Evolutionary conservation across 1,139 yeast genomes (phyloP).

Genomic region (Lodderomyces metapsilosis): DNA sequence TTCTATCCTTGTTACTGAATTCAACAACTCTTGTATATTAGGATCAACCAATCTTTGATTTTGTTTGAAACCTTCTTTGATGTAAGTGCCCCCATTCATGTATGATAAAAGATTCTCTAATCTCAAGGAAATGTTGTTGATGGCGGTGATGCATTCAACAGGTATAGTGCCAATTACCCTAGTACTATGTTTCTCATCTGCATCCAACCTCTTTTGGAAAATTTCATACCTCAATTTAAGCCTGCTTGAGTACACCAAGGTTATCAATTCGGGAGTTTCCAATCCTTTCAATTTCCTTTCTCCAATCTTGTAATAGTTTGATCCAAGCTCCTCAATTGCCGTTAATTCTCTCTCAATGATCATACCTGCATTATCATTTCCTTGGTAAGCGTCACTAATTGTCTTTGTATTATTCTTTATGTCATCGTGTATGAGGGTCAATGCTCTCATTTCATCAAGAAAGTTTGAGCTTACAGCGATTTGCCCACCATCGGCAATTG

Average conservation of each 20-base stretch:
- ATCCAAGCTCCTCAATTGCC: conserved; percentile 68
- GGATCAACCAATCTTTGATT: conserved; percentile 3
- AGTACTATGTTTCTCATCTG: conserved; percentile 18
- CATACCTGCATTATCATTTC: conserved; percentile 59
- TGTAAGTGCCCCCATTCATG: conserved; percentile 27
- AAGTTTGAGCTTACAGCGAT: conserved; percentile 84
- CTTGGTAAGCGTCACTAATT: conserved; percentile 58
- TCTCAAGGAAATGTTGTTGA: conserved; percentile 48
- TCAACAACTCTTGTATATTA: conserved; percentile 33
- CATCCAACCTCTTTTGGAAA: conserved; percentile 29
- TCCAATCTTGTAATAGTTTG: conserved; percentile 70
- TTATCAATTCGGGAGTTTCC: conserved; percentile 87
- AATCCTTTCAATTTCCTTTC: conserved; percentile 90
- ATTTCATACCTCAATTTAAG: conserved; percentile 58
- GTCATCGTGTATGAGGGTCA: conserved; percentile 52
- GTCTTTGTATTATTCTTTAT: conserved; percentile 39
- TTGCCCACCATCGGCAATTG: conserved; percentile 98
- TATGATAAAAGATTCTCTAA: conserved; percentile 50
- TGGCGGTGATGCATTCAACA: conserved; percentile 43
- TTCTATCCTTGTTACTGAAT: conserved; percentile 63
- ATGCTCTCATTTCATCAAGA: conserved; percentile 63
- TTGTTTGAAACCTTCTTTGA: conserved; percentile 25
- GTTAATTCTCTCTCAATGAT: conserved; percentile 67
- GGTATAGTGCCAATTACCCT: conserved; percentile 41
- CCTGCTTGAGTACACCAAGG: conserved; percentile 71